phyloP scores from a whole-genome alignment of 345 rosid genomes.

The Eucalyptus curtisii region DNA sequence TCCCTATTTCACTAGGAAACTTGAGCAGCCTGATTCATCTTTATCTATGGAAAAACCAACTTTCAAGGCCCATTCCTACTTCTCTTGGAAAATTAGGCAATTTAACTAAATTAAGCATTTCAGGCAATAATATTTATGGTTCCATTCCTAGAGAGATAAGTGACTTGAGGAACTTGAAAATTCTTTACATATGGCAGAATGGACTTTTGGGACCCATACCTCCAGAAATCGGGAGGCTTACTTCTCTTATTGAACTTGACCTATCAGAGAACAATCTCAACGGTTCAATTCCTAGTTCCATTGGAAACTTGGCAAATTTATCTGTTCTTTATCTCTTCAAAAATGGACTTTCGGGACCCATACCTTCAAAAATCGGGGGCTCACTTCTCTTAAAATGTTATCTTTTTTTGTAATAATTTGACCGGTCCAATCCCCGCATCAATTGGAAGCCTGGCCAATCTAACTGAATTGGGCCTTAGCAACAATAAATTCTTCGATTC shows the following conservation, averaged over 20 bases:
- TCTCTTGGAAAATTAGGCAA: background rate
- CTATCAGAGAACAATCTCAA: fast-evolving
- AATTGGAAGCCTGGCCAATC: background rate
- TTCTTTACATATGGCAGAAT: background rate
- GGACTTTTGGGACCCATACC: background rate
- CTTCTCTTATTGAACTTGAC: background rate
- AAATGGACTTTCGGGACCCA: background rate
- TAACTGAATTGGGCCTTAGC: fast-evolving
- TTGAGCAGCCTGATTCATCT: fast-evolving
- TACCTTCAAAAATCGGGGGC: background rate
- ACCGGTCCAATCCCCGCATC: background rate
- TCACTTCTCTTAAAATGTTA: fast-evolving
- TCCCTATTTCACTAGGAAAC: background rate
- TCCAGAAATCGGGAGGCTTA: background rate
- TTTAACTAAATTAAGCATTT: fast-evolving
- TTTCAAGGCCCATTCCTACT: background rate
- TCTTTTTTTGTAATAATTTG: fast-evolving
- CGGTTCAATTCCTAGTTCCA: background rate
- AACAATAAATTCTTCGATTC: background rate
- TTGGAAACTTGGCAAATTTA: background rate
- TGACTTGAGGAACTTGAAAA: background rate
- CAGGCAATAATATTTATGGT: fast-evolving
- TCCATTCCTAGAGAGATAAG: background rate
- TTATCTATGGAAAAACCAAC: background rate
- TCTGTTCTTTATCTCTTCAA: background rate